Evolutionary conservation across 306 rosid genomes (phyloP).

Genomic region (Adenanthera pavonina): DNA sequence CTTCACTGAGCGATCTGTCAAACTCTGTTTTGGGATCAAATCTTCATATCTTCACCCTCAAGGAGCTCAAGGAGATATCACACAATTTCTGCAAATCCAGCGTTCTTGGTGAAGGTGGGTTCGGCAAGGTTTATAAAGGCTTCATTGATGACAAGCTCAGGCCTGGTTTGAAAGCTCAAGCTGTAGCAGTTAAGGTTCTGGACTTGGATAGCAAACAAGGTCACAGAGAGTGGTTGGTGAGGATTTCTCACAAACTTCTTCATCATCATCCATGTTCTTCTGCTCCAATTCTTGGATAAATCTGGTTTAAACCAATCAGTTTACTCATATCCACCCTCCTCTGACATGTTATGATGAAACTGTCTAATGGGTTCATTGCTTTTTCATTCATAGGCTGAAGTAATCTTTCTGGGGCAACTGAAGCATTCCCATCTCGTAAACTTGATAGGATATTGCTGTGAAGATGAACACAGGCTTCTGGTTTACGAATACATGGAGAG

Average conservation of each 20-base stretch:
- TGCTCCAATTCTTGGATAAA: neutral
- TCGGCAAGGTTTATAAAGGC: conserved; percentile 88
- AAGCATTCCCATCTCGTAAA: conserved; percentile 86
- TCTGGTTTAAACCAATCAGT: neutral
- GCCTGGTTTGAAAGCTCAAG: conserved; percentile 59
- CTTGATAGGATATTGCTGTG: conserved; percentile 88
- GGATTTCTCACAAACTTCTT: conserved; percentile 16
- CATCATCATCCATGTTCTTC: neutral
- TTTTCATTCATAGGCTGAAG: conserved; percentile 66
- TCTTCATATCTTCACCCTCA: conserved; percentile 70
- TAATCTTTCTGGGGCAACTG: conserved; percentile 85
- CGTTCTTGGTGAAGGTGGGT: conserved; percentile 90
- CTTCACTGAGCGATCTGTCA: conserved; percentile 79
- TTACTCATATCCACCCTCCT: no score
- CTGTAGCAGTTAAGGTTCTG: conserved; percentile 80
- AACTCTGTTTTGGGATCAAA: conserved; percentile 76
- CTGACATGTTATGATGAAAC: neutral
- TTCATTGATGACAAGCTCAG: conserved; percentile 70
- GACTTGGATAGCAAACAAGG: conserved; percentile 93
- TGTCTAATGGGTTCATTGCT: neutral
- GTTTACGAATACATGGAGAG: conserved; percentile 85
- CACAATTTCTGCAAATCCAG: conserved; percentile 58
- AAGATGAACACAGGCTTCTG: conserved; percentile 88
- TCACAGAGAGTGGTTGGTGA: conserved; percentile 96
- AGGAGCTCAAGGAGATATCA: conserved; percentile 72